Evolutionary conservation across 768 basidiomycete genomes (phyloP).

Genomic region (Tephrocybe sp.): DNA sequence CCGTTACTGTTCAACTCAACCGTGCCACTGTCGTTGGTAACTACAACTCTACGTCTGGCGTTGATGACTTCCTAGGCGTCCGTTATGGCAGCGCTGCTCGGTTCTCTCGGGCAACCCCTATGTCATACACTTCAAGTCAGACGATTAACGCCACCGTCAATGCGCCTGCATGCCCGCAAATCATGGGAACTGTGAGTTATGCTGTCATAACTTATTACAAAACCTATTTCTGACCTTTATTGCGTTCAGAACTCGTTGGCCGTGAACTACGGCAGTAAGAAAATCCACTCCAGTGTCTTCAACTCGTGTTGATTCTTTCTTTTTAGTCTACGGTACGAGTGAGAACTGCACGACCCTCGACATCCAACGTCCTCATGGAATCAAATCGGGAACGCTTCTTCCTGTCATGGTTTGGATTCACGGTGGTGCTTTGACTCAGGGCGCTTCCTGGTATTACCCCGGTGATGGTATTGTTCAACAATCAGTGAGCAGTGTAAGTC

Average conservation of each 20-base stretch:
- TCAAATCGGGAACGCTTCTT: slow-evolving; percentile 7
- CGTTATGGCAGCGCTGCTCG: slow-evolving; percentile 16
- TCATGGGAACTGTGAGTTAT: slow-evolving; percentile 15
- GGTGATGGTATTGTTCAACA: slow-evolving; percentile 17
- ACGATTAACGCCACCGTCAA: slow-evolving; percentile 10
- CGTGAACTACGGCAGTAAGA: slow-evolving; percentile 17
- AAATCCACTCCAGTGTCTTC: neutral
- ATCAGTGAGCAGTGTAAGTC: slow-evolving; percentile 14
- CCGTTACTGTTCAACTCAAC: slow-evolving; percentile 12
- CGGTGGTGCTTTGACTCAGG: slow-evolving; percentile 19
- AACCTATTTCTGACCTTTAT: neutral
- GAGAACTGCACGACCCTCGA: slow-evolving; percentile 19
- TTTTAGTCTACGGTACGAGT: slow-evolving; percentile 15
- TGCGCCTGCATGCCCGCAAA: slow-evolving; percentile 18
- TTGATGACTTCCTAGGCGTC: slow-evolving; percentile 18
- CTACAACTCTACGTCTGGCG: slow-evolving; percentile 16
- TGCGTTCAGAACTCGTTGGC: slow-evolving; percentile 15
- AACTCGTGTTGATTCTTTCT: neutral
- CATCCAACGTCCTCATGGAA: slow-evolving; percentile 15
- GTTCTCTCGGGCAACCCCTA: slow-evolving; percentile 15
- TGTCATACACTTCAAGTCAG: slow-evolving; percentile 3
- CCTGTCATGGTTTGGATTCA: slow-evolving; percentile 21
- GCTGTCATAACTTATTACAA: too few species aligned
- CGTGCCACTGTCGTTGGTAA: slow-evolving; percentile 12
- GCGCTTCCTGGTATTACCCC: slow-evolving; percentile 18